Evolutionary conservation across 371 early-diverging fungal genomes (phyloP), one percentile per base, ranked within the genome.

Genomic region (Ecytonucleospora hepatopenaei): DNA sequence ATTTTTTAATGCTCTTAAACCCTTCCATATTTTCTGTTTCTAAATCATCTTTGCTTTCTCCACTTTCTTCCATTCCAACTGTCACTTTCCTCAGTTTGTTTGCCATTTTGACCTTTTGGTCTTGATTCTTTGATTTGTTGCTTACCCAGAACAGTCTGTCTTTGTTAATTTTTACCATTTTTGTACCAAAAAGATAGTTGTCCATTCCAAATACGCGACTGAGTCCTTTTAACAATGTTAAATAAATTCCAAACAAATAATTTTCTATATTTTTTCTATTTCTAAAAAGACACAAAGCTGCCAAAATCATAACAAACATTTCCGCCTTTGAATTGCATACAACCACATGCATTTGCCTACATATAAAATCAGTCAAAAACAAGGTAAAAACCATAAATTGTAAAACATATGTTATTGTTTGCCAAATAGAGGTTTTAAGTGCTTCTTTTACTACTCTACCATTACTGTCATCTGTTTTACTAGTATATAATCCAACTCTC

Each of bases 141-240:
- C 8, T 8, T 5, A 8, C 53, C 53, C 53, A 51, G 26, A 51
- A 15, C 26, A 51, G 26, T 51, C 53, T 15, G 26, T 15, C 5
- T 24, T 8, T 21, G 19, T 51, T 19, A 51, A 51, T 21, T 8
- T 24, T 51, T 17, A 51, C 8, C 53, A 51, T 21, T 24, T 26
- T 51, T 26, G 4, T 51, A 24, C 19, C 19, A 51, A 51, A 51
- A 8, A 51, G 53, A 26, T 51, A 51, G 53, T 51, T 51, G 26
- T 51, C 53, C 53, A 51, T 8, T 21, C 26, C 26, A 12, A 51
- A 17, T 8, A 21, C 8, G 4, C 21, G 8, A 24, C 21, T 21
- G 26, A 51, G 4, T 8, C 4, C 4, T 51, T 19, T 51, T 17
- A 19, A 8, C 12, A 51, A 8, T 5, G 26, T 8, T 8, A 51